A percentile compares a stretch with the other conserved stretches of the same genome.
These are phyloP conservation scores for Colletotrichum agaves DNA, from an alignment of 2,329 filamentous ascomycete species.

Conservation along the genomic window DNA sequence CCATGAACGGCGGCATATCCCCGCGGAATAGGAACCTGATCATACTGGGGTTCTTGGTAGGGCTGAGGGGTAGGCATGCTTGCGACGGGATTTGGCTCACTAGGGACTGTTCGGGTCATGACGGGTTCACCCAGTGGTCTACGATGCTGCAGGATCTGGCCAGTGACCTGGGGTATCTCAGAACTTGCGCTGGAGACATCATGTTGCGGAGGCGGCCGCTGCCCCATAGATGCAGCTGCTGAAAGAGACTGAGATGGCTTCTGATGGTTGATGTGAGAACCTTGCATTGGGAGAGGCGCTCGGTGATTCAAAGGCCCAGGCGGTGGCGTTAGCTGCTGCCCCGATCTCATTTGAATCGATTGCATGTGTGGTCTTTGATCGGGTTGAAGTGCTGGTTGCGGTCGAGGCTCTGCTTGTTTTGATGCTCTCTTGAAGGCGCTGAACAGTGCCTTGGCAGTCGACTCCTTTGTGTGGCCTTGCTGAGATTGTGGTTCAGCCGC, in stretches of 20 bases:
- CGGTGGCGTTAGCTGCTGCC: constrained; percentile 14
- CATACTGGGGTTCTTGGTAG: constrained; percentile 48
- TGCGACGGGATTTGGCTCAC: neutral
- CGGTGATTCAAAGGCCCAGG: constrained; percentile 18
- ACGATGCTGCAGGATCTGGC: constrained; percentile 2
- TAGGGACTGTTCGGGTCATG: neutral
- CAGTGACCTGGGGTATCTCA: constrained; percentile 9
- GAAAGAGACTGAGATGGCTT: constrained; percentile 9
- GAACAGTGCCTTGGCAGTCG: constrained; percentile 41
- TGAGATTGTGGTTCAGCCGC: constrained; percentile 27
- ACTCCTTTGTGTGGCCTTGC: constrained; percentile 38
- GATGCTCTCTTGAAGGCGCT: constrained; percentile 42
- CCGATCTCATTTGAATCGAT: constrained; percentile 6
- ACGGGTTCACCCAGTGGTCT: constrained; percentile 4
- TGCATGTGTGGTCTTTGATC: neutral
- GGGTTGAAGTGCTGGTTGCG: constrained; percentile 28
- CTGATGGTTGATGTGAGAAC: constrained; percentile 21
- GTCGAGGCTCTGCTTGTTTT: constrained; percentile 40
- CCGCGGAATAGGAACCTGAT: constrained; percentile 50
- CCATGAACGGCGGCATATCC: constrained; percentile 51
- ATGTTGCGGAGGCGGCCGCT: constrained; percentile 6
- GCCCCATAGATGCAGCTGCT: neutral
- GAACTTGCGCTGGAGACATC: constrained; percentile 1
- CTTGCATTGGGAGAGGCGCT: neutral
- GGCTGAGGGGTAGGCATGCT: neutral